Evolutionary conservation across 306 rosid species (phyloP), one percentile per base, ranked within the genome.

Genomic region (Mucuna pruriens): DNA sequence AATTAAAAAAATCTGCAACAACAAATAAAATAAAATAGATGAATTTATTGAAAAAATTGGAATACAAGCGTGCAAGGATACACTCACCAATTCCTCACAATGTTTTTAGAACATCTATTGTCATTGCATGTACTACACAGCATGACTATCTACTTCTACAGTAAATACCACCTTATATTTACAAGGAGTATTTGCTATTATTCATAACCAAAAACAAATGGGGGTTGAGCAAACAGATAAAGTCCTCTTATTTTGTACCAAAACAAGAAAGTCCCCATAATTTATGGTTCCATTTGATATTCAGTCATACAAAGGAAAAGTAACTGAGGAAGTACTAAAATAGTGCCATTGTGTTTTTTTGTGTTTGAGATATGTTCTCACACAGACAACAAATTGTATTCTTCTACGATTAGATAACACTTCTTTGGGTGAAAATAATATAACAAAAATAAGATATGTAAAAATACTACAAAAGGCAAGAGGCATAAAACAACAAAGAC

Each of bases 11-110:
- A n/a, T 26, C 61, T 13, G 58, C 9, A 63, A 77, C 44, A 79
- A 4, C 6, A 46, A 51, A 16, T 11, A 49, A 58, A 70, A 80
- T 0, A 25, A 26, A 51, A 9, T 39, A 49, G 49, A 49, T 20
- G 39, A 61, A 74, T 73, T 75, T 51, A 42, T 33, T 17, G 20
- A 78, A 58, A 44, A 73, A 48, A 39, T 34, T 26, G 68, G 48
- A 65, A 74, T 42, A 75, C 42, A 62, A 33, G 45, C 17, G 38
- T 33, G 54, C 61, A 79, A 69, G 16, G 49, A 79, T 52, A 25
- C 20, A 75, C 42, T 1, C 72, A 9, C 13, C 38, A 46, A 57
- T 16, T 48, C 58, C 57, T 52, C 69, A 12, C 29, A 15, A 68
- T 48, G 42, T 60, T 55, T 29, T 39, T 25, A 75, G 65, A 79